Base-by-base conservation (phyloP, 768 basidiomycete genomes). In the Lentinus brumalis region DNA sequence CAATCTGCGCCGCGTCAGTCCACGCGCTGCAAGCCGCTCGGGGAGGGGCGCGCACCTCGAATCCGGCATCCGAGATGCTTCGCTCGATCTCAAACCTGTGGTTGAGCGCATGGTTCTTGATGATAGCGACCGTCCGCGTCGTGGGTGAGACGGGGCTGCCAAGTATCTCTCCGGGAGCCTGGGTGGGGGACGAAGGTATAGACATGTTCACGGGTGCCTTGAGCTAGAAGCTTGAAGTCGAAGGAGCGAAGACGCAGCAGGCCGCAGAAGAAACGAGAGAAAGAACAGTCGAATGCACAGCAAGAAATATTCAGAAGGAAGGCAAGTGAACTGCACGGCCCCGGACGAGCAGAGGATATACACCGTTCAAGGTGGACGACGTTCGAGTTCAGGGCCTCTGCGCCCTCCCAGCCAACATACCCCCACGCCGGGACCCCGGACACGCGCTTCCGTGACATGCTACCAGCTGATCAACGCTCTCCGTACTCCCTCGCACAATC, bases 41-140 rank as follows among this genome's bases (percentile, higher is more conserved):
- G n/a, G 58, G 47, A 41, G n/a, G 47, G 35, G 5, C n/a, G 44
- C 83, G 57, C 18, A 91, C 91, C 82, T 94, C 92, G 62, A 94
- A 93, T 71, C 86, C 86, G 30, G 91, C 88, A 72, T 89, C 88
- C 60, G 87, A 81, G 62, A 94, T 90, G 50, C 87, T 79, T 41
- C 81, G 83, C 75, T 94, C 92, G 62, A 94, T 92, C 50, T 91
- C 89, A 68, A 93, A 87, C 50, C 92, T 79, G 65, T 89, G 82
- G 10, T 78, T 71, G 44, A 93, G 76, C 0, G 91, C 91, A 77
- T 91, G 87, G 31, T 81, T 81, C 76, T 93, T 94, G 81, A 94
- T 92, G 63, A 93, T 90, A 16, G 89, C 91, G 53, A 93, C 85
- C 0, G 91, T 92, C 56, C 91, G 82, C n/a, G 81, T 81, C 11